Percentiles rank a stretch among this genome's conserved stretches.
Evolutionary conservation across 2,329 filamentous ascomycete genomes (phyloP).

Genomic region (Chaetomium globosum): DNA sequence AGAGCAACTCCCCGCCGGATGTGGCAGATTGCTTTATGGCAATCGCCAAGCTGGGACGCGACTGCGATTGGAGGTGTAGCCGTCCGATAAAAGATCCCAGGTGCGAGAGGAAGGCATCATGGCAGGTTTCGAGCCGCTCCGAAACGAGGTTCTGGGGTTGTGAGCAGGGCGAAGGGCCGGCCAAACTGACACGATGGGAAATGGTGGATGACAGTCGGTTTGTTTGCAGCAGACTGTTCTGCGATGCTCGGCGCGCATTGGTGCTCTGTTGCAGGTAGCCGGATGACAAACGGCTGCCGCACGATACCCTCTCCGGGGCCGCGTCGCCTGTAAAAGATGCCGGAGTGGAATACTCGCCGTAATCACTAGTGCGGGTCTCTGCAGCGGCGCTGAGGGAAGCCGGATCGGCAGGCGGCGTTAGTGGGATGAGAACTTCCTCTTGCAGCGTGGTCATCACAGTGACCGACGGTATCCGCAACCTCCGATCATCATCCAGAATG

Average conservation of each 20-base stretch:
- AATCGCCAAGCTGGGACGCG: constrained; percentile 76
- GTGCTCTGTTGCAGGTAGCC: constrained; percentile 42
- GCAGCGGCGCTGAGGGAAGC: constrained; percentile 53
- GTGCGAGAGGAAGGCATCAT: constrained; percentile 87
- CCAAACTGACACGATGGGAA: constrained; percentile 77
- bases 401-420: constrained; percentile 65
- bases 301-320: constrained; percentile 42
- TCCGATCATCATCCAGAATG: constrained; percentile 69
- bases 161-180: constrained; percentile 64
- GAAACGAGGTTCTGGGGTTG: constrained; percentile 77
- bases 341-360: constrained; percentile 42
- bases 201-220: constrained; percentile 53
- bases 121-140: constrained; percentile 74
- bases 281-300: constrained; percentile 53
- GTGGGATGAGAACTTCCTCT: constrained; percentile 61
- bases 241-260: constrained; percentile 42
- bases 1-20: constrained; percentile 77
- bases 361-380: constrained; percentile 45
- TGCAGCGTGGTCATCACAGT: constrained; percentile 63
- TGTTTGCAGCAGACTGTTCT: constrained; percentile 43
- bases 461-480: constrained; percentile 54
- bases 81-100: constrained; percentile 90
- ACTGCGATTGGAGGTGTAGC: constrained; percentile 89
- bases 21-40: constrained; percentile 82
- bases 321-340: constrained; percentile 45